phyloP scores from a whole-genome alignment of 257 asterid species.

The Buddleja alternifolia region DNA sequence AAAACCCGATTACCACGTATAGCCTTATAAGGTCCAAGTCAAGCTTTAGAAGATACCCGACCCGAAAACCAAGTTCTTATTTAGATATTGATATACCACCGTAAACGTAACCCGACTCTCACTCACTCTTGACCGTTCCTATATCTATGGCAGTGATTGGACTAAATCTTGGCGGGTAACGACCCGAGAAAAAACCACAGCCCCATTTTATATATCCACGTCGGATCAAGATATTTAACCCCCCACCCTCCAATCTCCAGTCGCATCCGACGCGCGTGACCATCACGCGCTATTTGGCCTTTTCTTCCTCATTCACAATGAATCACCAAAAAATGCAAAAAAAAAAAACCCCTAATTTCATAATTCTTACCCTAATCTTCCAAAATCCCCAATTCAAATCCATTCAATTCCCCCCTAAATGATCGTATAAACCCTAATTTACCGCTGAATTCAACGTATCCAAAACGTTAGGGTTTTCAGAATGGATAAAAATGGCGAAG shows the following conservation, averaged over 20 bases:
- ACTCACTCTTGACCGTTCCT: too few relatives aligned
- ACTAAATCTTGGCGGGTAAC: not conserved
- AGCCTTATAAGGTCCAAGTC: too few relatives aligned
- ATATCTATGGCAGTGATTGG: not conserved
- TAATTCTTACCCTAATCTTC: slow-evolving; percentile 18
- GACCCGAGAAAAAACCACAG: slow-evolving; percentile 29
- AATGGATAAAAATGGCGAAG: slow-evolving; percentile 57
- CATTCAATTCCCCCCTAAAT: slow-evolving; percentile 4
- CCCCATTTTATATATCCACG: slow-evolving; percentile 30
- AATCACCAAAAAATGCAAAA: too few relatives aligned
- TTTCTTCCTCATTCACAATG: not conserved
- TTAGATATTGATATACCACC: too few relatives aligned
- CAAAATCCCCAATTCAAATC: not conserved
- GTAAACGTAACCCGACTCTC: too few relatives aligned
- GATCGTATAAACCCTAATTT: slow-evolving; percentile 19
- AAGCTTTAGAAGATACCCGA: too few relatives aligned
- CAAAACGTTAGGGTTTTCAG: slow-evolving; percentile 22
- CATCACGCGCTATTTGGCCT: slow-evolving; percentile 32
- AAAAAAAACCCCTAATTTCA: slow-evolving; percentile 17
- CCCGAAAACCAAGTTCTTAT: too few relatives aligned
- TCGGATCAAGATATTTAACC: slow-evolving; percentile 24
- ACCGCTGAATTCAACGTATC: slow-evolving; percentile 1
- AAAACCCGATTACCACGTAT: too few relatives aligned
- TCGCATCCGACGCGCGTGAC: slow-evolving; percentile 36
- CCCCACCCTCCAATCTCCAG: slow-evolving; percentile 17